Conservation (phyloP, 208 protist genomes). For the Leishmania amazonensis region DNA sequence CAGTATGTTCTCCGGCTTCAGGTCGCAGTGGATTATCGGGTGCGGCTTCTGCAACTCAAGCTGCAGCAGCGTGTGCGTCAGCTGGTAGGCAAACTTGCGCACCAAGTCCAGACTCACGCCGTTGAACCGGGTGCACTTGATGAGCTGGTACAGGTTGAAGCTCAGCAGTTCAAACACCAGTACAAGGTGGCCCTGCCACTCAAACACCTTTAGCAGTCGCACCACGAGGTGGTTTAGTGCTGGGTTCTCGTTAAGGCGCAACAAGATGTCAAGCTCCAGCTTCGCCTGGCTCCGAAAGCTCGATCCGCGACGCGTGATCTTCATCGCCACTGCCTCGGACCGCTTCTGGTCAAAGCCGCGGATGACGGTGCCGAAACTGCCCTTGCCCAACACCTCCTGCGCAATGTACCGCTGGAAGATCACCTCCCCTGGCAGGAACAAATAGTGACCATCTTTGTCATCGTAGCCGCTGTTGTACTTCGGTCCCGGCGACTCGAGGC, state of each 20-base stretch:
- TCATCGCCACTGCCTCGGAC: slow-evolving; percentile 85
- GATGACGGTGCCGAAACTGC: slow-evolving; percentile 92
- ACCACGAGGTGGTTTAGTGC: slow-evolving; percentile 80
- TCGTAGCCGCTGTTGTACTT: slow-evolving; percentile 91
- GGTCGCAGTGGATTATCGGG: slow-evolving; percentile 98
- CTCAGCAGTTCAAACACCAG: slow-evolving; percentile 97
- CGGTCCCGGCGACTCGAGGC: slow-evolving; percentile 57
- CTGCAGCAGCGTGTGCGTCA: slow-evolving; percentile 90
- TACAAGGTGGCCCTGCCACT: slow-evolving; percentile 95
- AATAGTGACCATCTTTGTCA: slow-evolving; percentile 90
- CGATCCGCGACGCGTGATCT: slow-evolving; percentile 82
- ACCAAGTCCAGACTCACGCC: slow-evolving; percentile 88
- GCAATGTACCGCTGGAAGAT: slow-evolving; percentile 88
- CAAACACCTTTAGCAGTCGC: slow-evolving; percentile 85
- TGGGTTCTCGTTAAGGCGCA: slow-evolving; percentile 69
- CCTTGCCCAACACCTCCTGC: slow-evolving; percentile 86
- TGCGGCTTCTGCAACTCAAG: slow-evolving; percentile 83
- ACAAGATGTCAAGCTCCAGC: slow-evolving; percentile 85
- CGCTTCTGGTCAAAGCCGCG: slow-evolving; percentile 88
- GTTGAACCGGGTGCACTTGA: slow-evolving; percentile 91
- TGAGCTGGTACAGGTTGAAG: slow-evolving; percentile 97
- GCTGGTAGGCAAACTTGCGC: slow-evolving; percentile 95
- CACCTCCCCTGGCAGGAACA: slow-evolving; percentile 81
- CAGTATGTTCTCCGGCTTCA: slow-evolving; percentile 97
- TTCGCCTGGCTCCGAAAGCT: slow-evolving; percentile 87